Percentiles rank a stretch among this genome's conserved stretches.
Conservation (phyloP, 2,329 filamentous ascomycete genomes). For the Teratosphaeria pseudoeucalypti region DNA sequence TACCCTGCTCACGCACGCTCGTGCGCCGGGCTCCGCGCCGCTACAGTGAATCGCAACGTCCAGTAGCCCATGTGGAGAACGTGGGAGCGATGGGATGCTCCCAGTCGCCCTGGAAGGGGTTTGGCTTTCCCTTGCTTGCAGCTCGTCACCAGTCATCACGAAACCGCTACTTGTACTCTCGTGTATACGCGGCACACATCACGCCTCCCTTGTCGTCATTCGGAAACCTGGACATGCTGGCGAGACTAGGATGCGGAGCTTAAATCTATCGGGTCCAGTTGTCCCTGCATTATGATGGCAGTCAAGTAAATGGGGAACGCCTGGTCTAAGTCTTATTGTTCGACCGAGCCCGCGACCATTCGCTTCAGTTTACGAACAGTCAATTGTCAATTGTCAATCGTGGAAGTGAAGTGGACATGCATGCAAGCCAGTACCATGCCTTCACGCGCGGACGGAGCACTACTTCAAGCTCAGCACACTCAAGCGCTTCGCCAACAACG, state of each 20-base stretch:
- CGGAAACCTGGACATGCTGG: slow-evolving; percentile 4
- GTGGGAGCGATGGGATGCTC: background rate
- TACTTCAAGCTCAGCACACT: slow-evolving; percentile 10
- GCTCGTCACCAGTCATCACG: background rate
- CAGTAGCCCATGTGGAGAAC: background rate
- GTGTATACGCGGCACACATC: background rate
- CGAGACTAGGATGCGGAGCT: background rate
- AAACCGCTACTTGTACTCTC: background rate
- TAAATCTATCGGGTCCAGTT: slow-evolving; percentile 2
- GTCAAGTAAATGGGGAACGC: slow-evolving; percentile 7
- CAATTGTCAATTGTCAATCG: background rate
- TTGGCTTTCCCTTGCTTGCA: background rate
- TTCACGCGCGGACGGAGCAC: slow-evolving; percentile 6
- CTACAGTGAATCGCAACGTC: background rate
- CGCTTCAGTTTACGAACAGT: background rate
- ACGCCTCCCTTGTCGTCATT: slow-evolving; percentile 7
- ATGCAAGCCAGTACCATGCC: slow-evolving; percentile 1
- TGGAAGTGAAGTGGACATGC: background rate
- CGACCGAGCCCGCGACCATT: background rate
- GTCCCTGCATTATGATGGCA: slow-evolving; percentile 8
- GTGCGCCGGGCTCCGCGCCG: background rate
- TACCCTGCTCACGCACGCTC: background rate
- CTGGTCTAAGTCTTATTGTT: background rate
- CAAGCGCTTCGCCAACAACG: slow-evolving; percentile 4
- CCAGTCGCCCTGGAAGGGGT: background rate